These are phyloP conservation scores for Mucor circinelloides DNA, from an alignment of 371 early-diverging fungal genomes.

Conservation along the genomic window DNA sequence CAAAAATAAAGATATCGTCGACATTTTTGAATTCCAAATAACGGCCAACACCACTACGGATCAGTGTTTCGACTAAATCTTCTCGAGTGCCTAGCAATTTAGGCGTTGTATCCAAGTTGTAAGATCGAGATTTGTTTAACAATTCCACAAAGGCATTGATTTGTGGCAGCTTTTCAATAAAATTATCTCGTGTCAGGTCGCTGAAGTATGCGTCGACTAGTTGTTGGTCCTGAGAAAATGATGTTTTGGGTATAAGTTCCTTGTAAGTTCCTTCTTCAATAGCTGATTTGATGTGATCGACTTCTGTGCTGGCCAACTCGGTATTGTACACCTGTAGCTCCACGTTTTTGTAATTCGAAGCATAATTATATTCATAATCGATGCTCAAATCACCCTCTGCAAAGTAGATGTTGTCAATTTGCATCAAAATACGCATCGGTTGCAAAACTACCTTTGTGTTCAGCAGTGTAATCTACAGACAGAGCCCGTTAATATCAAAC, in stretches of 20 bases:
- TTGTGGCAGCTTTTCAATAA: background rate
- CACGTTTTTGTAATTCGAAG: slow-evolving; percentile 16
- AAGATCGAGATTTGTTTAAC: slow-evolving; percentile 57
- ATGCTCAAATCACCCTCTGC: slow-evolving; percentile 3
- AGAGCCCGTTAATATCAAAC: background rate
- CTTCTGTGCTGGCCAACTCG: background rate
- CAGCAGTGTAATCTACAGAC: background rate
- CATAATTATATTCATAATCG: slow-evolving; percentile 21
- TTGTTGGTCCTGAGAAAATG: background rate
- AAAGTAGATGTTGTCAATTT: background rate
- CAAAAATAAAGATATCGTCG: slow-evolving; percentile 67
- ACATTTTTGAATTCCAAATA: slow-evolving; percentile 89
- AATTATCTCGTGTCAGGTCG: background rate
- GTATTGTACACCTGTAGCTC: background rate
- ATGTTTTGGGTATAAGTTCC: background rate
- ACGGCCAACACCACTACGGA: slow-evolving; percentile 80
- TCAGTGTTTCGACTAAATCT: slow-evolving; percentile 73
- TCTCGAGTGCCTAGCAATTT: slow-evolving; percentile 77
- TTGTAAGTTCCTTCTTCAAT: background rate
- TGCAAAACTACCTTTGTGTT: background rate
- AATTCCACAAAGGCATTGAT: slow-evolving; percentile 31
- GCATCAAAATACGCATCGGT: background rate
- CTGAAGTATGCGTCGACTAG: slow-evolving; percentile 2
- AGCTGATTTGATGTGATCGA: background rate
- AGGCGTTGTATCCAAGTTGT: slow-evolving; percentile 81